A percentile compares a stretch with the other conserved stretches of the same genome.
Conservation (phyloP, 2,329 filamentous ascomycete species). For the Tympanopsis confertula region DNA sequence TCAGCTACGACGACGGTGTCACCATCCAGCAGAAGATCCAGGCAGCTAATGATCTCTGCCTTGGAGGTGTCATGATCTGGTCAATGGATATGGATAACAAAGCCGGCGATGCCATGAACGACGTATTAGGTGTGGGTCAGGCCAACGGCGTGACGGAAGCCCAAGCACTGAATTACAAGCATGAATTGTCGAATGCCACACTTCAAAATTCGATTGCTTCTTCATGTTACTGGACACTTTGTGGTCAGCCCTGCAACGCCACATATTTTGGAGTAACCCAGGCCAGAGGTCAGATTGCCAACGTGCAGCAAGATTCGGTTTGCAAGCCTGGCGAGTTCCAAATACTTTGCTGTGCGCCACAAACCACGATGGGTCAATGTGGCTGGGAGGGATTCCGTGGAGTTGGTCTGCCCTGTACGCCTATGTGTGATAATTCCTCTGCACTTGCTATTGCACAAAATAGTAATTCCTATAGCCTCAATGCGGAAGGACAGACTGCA, state of each 20-base stretch:
- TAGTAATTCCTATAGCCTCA: constrained; percentile 3
- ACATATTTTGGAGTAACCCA: constrained; percentile 5
- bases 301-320: constrained; percentile 3
- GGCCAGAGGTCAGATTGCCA: constrained; percentile 5
- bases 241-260: constrained; percentile 3
- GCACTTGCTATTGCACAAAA: constrained; percentile 4
- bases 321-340: constrained; percentile 5
- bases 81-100: not conserved
- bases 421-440: constrained; percentile 2
- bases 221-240: constrained; percentile 7
- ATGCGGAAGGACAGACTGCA: constrained; percentile 1
- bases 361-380: constrained; percentile 4
- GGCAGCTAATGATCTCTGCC: constrained; percentile 9
- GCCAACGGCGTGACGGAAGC: constrained; percentile 4
- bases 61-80: constrained; percentile 7
- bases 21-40: constrained; percentile 11
- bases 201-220: constrained; percentile 1
- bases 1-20: constrained; percentile 13
- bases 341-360: constrained; percentile 4
- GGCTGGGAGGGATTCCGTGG: constrained; percentile 5
- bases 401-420: constrained; percentile 4
- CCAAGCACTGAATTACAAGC: constrained; percentile 3
- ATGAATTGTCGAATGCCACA: constrained; percentile 2
- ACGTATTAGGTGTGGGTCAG: constrained; percentile 6
- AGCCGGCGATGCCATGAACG: not conserved